Percentiles rank a stretch among this genome's conserved stretches.
Evolutionary conservation across 1,284 basidiomycete species (phyloP).

Genomic region (Ustilago nuda): DNA sequence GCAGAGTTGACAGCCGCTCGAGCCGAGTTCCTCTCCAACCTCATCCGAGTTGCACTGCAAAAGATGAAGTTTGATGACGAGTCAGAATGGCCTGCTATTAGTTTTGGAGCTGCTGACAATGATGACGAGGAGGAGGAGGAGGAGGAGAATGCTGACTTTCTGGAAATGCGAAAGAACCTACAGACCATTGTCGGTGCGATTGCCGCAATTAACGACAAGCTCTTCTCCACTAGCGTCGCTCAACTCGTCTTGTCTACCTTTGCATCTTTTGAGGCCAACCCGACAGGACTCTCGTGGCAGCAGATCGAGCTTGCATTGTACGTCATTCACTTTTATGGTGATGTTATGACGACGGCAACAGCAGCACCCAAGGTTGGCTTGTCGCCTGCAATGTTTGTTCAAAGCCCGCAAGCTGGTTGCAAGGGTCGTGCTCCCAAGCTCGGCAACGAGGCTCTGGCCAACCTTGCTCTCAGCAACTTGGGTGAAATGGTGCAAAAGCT

Average conservation of each 20-base stretch:
- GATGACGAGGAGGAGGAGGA: constrained; percentile 76
- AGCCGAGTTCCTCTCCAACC: constrained; percentile 77
- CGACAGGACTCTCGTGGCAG: constrained; percentile 82
- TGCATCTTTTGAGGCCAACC: constrained; percentile 74
- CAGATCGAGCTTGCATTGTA: constrained; percentile 92
- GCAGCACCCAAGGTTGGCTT: constrained; percentile 64
- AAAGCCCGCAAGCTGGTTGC: constrained; percentile 52
- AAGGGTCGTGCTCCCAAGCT: constrained; percentile 60
- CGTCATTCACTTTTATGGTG: constrained; percentile 92
- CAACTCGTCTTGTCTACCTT: constrained; percentile 81
- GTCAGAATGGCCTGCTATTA: constrained; percentile 83
- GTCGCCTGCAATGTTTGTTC: constrained; percentile 63
- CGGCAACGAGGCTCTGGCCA: constrained; percentile 50
- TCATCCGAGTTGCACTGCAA: constrained; percentile 82
- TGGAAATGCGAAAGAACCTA: constrained; percentile 86
- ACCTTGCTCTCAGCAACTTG: constrained; percentile 82
- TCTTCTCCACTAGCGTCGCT: constrained; percentile 80
- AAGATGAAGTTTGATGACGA: constrained; percentile 76
- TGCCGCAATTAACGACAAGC: constrained; percentile 81
- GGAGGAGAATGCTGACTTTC: constrained; percentile 86
- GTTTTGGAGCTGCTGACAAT: constrained; percentile 75
- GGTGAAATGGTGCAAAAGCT: constrained; percentile 90
- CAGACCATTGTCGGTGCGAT: constrained; percentile 85
- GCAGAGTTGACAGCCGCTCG: constrained; percentile 45
- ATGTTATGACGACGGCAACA: constrained; percentile 71